phyloP scores from a whole-genome alignment of 306 rosid genomes.

The Inga laurina region DNA sequence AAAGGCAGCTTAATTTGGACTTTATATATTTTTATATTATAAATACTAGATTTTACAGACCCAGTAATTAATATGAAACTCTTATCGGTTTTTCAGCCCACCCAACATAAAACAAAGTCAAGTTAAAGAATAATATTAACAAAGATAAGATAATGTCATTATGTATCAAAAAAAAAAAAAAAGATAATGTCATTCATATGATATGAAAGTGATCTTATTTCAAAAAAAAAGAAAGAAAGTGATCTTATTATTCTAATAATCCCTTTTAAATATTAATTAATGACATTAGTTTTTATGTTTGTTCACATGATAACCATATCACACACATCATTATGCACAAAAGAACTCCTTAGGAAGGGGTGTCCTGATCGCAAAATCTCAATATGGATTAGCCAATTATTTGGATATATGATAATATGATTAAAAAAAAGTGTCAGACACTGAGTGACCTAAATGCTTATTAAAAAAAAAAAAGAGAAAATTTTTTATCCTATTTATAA shows the following conservation, averaged over 20 bases:
- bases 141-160: background rate
- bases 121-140: background rate
- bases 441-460: too few relatives aligned
- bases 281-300: too few relatives aligned
- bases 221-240: too few relatives aligned
- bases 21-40: background rate
- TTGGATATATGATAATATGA: too few relatives aligned
- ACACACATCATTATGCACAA: background rate
- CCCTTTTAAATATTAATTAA: background rate
- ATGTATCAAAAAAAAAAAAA: too few relatives aligned
- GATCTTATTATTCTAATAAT: background rate
- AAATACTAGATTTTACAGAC: conserved; percentile 15
- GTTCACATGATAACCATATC: background rate
- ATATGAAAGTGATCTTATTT: background rate
- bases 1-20: conserved; percentile 14
- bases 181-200: background rate
- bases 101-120: background rate
- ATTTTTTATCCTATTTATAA: too few relatives aligned
- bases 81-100: background rate
- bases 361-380: too few relatives aligned
- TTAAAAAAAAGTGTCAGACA: too few relatives aligned
- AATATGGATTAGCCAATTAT: too few relatives aligned
- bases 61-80: background rate
- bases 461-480: too few relatives aligned
- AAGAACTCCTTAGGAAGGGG: too few relatives aligned